Conservation (phyloP, 148 eudicot species). For the Chenopodium album region DNA sequence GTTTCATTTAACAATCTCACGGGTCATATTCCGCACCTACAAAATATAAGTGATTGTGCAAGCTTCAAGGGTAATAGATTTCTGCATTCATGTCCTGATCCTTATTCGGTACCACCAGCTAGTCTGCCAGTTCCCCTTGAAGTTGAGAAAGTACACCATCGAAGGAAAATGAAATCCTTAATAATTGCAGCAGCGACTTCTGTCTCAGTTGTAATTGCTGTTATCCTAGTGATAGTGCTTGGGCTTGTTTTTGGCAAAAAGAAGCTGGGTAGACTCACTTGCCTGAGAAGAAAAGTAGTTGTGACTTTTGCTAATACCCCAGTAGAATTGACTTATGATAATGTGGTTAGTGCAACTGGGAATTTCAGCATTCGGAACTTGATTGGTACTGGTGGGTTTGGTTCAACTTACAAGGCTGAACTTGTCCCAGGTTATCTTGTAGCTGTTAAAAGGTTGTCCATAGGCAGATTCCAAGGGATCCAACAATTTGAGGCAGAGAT, state of each 20-base stretch:
- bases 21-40: slow-evolving; percentile 50
- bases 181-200: slow-evolving; percentile 45
- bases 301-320: slow-evolving; percentile 53
- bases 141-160: slow-evolving; percentile 36
- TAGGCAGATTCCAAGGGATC: slow-evolving; percentile 61
- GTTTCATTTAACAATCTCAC: slow-evolving; percentile 59
- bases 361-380: slow-evolving; percentile 53
- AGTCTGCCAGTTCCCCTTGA: slow-evolving; percentile 41
- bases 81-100: slow-evolving; percentile 49
- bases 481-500: slow-evolving; percentile 69
- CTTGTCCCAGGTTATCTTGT: slow-evolving; percentile 52
- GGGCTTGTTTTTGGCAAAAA: slow-evolving; percentile 37
- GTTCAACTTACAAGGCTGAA: slow-evolving; percentile 72
- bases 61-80: slow-evolving; percentile 46
- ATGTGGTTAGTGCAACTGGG: slow-evolving; percentile 55
- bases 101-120: slow-evolving; percentile 42
- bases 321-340: slow-evolving; percentile 44
- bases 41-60: slow-evolving; percentile 38
- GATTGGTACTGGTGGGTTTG: slow-evolving; percentile 68
- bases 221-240: slow-evolving; percentile 35
- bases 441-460: slow-evolving; percentile 56
- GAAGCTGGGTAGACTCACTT: slow-evolving; percentile 37
- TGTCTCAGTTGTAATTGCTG: slow-evolving; percentile 44
- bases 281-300: slow-evolving; percentile 42
- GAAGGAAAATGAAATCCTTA: slow-evolving; percentile 40